Evolutionary conservation across 2,329 filamentous ascomycete genomes (phyloP), one percentile per base, ranked within the genome.

Genomic region (Thielaviopsis ethacetica): DNA sequence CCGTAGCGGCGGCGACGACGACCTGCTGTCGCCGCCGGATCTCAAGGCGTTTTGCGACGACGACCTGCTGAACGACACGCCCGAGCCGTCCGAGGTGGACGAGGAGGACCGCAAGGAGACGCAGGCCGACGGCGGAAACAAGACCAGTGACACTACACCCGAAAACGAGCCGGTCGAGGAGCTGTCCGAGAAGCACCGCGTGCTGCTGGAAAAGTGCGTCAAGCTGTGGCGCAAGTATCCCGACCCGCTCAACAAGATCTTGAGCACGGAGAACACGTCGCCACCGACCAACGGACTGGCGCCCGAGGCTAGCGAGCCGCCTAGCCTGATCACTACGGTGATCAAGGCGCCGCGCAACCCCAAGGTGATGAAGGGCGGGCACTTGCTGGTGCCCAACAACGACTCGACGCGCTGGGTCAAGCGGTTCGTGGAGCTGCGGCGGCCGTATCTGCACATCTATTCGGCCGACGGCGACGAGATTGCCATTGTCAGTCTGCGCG

Each of bases 381-480:
- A 93, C 69, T 79, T 98, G 17, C 77, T 97, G 51, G 87, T 88
- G 2, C 90, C 90, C 0, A 90, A 90, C 67, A 84, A 83, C 59
- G 85, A 88, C 58, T 88, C 84, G 41, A 86, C 84, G 22, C 82
- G 86, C 62, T 98, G 93, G 93, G 80, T 93, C 27, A 88, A 91
- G 65, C 84, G 91, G 50, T 97, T 95, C 67, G 88, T 96, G 55
- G 93, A 98, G 71, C 79, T 98, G 27, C 82, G 93, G 34, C 80
- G 86, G 57, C 93, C 93, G 0, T 98, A 97, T 68, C 77, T 98
- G 57, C 90, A 97, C 70, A 81, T 98, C 41, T 88, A 97, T 71
- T 86, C 82, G 24, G 84, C 86, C 0, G 87, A 94, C 49, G 91
- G 91, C 19, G 93, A 97, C 65, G 91, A 96, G 70, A 79, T 96